A percentile compares a stretch with the other conserved stretches of the same genome.
Conservation (phyloP, 2,329 filamentous ascomycete genomes). For the Arthrinium phaeospermum region DNA sequence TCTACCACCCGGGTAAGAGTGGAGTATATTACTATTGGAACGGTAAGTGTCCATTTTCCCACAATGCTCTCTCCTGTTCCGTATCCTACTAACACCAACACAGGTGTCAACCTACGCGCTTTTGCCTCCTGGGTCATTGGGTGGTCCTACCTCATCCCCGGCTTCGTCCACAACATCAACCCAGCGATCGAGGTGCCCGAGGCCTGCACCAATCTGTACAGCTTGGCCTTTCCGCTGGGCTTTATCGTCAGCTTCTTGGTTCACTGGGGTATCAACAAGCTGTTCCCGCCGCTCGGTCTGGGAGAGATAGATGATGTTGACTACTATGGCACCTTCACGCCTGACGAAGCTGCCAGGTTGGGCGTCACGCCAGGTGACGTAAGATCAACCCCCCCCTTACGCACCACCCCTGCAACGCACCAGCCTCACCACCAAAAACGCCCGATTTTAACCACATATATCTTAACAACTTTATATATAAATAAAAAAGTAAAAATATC, state of each 20-base stretch:
- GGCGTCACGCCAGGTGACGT: neutral
- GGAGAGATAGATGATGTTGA: neutral
- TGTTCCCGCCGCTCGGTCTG: neutral
- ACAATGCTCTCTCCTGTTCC: no score
- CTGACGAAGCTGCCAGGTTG: neutral
- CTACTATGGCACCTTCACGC: constrained; percentile 7
- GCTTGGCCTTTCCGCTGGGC: neutral
- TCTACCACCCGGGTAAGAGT: constrained; percentile 73
- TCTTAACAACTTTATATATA: no score
- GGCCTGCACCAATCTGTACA: neutral
- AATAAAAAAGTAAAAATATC: no score
- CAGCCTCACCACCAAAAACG: no score
- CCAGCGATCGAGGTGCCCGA: neutral
- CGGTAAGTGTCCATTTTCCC: neutral
- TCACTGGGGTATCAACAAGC: neutral
- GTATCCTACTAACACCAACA: neutral
- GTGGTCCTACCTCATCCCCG: neutral
- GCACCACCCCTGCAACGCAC: no score
- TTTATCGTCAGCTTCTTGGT: constrained; percentile 8
- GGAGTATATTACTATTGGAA: constrained; percentile 72
- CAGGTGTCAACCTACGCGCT: neutral
- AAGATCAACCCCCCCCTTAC: no score
- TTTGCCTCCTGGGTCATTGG: neutral
- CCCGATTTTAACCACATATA: no score
- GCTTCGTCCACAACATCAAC: neutral